phyloP scores from a whole-genome alignment of 495 filamentous ascomycete genomes.

The Hypoxylon subgilvum region DNA sequence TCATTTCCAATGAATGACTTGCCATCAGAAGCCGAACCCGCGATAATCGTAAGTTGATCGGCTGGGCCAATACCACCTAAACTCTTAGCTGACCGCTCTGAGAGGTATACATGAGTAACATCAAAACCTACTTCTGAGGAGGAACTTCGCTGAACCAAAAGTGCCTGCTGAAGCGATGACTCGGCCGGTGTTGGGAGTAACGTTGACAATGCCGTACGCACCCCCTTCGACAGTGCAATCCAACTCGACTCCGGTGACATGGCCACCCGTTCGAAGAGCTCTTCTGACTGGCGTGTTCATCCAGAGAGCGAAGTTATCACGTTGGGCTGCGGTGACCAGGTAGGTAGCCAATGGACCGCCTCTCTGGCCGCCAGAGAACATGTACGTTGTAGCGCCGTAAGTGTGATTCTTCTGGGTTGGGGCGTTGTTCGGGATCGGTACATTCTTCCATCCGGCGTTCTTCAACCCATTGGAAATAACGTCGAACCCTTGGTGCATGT shows the following conservation, averaged over 20 bases:
- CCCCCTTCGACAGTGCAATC: slow-evolving; percentile 62
- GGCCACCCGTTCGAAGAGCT: slow-evolving; percentile 65
- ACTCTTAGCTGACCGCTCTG: slow-evolving; percentile 33
- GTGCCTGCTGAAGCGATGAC: slow-evolving; percentile 74
- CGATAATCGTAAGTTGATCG: slow-evolving; percentile 65
- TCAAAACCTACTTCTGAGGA: slow-evolving; percentile 50
- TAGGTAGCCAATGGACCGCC: slow-evolving; percentile 78
- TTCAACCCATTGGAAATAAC: slow-evolving; percentile 62
- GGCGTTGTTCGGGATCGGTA: slow-evolving; percentile 63
- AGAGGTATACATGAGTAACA: background rate
- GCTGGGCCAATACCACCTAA: slow-evolving; percentile 66
- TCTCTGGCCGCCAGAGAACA: slow-evolving; percentile 70
- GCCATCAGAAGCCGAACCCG: slow-evolving; percentile 57
- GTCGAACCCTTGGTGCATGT: slow-evolving; percentile 69
- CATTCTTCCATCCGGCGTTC: slow-evolving; percentile 65
- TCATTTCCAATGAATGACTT: slow-evolving; percentile 57
- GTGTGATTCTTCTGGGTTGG: slow-evolving; percentile 71
- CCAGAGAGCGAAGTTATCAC: slow-evolving; percentile 72
- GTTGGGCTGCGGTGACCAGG: slow-evolving; percentile 64
- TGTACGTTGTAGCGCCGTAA: slow-evolving; percentile 70
- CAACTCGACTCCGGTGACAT: slow-evolving; percentile 72
- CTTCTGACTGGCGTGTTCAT: slow-evolving; percentile 70
- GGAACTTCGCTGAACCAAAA: slow-evolving; percentile 74
- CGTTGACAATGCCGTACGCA: slow-evolving; percentile 62
- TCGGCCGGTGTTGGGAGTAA: slow-evolving; percentile 64